A percentile compares a stretch with the other conserved stretches of the same genome.
These are phyloP conservation scores for Phascolomyces articulosus DNA, from an alignment of 371 early-diverging fungal genomes.

Conservation along the genomic window DNA sequence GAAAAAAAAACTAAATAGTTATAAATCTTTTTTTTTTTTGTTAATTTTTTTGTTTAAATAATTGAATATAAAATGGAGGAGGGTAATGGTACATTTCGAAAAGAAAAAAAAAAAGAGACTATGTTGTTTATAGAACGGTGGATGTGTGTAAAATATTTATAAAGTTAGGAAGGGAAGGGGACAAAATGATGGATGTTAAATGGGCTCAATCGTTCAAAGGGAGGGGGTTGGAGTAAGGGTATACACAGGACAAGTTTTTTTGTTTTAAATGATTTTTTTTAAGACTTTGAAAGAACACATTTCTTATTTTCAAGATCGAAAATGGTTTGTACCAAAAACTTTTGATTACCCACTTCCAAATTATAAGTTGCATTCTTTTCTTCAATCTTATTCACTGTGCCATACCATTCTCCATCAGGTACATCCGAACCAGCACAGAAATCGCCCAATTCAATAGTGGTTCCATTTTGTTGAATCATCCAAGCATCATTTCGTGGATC, in stretches of 20 bases:
- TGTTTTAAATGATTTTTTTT: not conserved
- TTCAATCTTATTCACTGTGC: slow-evolving; percentile 16
- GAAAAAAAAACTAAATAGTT: no score
- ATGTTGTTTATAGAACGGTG: not conserved
- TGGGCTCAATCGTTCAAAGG: not conserved
- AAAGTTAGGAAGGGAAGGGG: no score
- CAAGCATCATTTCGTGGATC: slow-evolving; percentile 55
- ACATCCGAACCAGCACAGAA: slow-evolving; percentile 44
- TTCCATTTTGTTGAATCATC: slow-evolving; percentile 26
- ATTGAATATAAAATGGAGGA: no score
- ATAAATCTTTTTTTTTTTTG: not conserved
- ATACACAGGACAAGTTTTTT: no score
- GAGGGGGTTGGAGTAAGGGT: not conserved
- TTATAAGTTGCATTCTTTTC: slow-evolving; percentile 39
- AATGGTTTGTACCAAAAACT: slow-evolving; percentile 54
- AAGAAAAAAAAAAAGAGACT: not conserved
- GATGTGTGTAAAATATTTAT: no score
- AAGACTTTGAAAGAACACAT: slow-evolving; percentile 28
- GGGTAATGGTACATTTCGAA: not conserved
- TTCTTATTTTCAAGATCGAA: slow-evolving; percentile 40
- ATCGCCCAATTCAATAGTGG: slow-evolving; percentile 46
- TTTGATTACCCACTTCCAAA: slow-evolving; percentile 30
- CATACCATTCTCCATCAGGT: slow-evolving; percentile 38
- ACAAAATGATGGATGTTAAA: no score
- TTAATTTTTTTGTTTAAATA: not conserved